Conservation (phyloP, 352 stramenopile species). For the Phytopythium oedochilum region DNA sequence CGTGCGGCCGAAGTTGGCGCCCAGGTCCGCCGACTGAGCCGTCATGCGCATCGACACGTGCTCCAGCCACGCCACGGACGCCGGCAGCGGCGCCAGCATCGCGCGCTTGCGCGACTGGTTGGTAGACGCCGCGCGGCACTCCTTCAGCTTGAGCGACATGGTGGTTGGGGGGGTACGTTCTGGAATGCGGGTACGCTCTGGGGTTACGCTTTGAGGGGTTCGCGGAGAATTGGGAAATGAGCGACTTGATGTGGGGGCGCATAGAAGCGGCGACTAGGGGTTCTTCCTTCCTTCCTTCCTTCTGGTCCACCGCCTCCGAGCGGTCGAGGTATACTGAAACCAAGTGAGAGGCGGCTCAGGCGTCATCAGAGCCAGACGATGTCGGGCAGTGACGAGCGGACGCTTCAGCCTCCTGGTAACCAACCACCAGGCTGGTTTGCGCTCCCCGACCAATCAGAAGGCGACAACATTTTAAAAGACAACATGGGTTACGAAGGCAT, state of each 20-base stretch:
- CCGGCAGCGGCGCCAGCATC: constrained; percentile 15
- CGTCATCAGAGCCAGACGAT: no score
- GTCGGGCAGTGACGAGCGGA: no score
- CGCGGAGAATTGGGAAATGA: neutral
- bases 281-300: neutral
- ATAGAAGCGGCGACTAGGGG: neutral
- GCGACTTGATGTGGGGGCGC: neutral
- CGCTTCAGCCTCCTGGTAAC: no score
- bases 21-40: constrained; percentile 7
- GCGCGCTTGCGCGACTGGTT: constrained; percentile 15
- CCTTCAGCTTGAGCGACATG: neutral
- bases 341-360: no score
- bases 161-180: no score
- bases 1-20: constrained; percentile 11
- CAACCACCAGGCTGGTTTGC: no score
- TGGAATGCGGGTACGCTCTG: no score
- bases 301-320: neutral
- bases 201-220: neutral
- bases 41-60: constrained; percentile 21
- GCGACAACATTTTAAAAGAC: no score
- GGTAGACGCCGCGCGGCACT: constrained; percentile 2
- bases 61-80: constrained; percentile 29
- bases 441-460: no score
- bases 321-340: neutral
- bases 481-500: no score